Evolutionary conservation across 2,329 filamentous ascomycete genomes (phyloP), one percentile per base, ranked within the genome.

Genomic region (Alternaria triticina): DNA sequence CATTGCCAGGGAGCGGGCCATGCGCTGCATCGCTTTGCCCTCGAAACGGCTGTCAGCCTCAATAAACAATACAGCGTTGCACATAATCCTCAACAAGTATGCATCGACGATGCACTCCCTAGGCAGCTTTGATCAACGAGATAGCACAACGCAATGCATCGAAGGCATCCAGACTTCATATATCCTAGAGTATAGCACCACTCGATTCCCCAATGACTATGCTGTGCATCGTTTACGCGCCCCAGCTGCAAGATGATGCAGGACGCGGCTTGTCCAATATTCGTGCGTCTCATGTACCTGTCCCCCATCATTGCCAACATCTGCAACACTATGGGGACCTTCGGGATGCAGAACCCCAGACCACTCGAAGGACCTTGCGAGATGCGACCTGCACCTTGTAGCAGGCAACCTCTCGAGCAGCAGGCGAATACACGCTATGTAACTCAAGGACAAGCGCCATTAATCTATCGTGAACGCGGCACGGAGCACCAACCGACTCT

Each of bases 391-490:
- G 56, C 44, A 61, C 51, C 44, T 49, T 23, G 2, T 33, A 56
- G 55, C 64, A 61, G 59, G 55, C 61, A 69, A 65, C 57, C 44
- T 45, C 40, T 46, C 57, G 57, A 67, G 66, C 58, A 63, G 49
- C 64, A 47, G 60, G 33, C 54, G 50, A 54, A 36, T 43, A 55
- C 54, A 71, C 30, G 72, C 69, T 54, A 69, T 73, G 72, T 67
- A 59, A 72, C 71, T 52, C 51, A 25, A 59, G 36, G 55, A 60
- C 66, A 72, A 33, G 33, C 44, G 40, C 30, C 22, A 20, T 43
- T 50, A 61, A 73, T 72, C 68, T 72, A 70, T 73, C 69, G 63
- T 64, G 63, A 71, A 69, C 67, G 52, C 49, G 58, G 71, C 72
- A 71, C 70, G 60, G 64, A 54, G 45, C 67, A 45, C 59, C 61